Conservation (phyloP, 305 asterid species). For the Fraxinus sp. region DNA sequence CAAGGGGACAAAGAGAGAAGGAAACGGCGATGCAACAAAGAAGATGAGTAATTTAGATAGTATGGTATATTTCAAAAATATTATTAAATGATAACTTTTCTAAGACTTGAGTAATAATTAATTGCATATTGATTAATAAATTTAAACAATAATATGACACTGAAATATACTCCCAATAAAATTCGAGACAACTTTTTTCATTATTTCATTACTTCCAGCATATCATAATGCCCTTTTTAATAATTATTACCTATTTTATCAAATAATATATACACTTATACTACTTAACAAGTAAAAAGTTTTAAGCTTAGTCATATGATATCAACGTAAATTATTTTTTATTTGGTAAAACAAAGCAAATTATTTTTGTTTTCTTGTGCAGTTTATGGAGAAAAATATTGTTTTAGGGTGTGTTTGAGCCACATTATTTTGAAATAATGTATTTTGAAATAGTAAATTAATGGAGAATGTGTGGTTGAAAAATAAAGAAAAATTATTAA, state of each 20-base stretch:
- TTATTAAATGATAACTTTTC: not conserved
- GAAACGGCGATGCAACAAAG: not conserved
- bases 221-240: not conserved
- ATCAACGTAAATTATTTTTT: no score
- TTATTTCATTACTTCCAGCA: not conserved
- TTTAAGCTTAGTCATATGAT: not conserved
- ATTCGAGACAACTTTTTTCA: not conserved
- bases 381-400: not conserved
- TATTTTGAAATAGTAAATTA: no score
- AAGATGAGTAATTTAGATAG: not conserved
- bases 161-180: no score
- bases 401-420: no score
- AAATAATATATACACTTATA: not conserved
- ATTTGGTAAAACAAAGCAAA: not conserved
- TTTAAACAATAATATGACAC: not conserved
- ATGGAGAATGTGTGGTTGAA: no score
- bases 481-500: no score
- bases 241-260: not conserved
- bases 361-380: not conserved
- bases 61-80: no score
- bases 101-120: not conserved
- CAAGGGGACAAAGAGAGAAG: not conserved
- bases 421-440: no score
- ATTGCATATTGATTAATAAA: not conserved
- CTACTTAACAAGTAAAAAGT: not conserved